Conservation (phyloP, 2,329 filamentous ascomycete species). For the Diaporthe caulivora region DNA sequence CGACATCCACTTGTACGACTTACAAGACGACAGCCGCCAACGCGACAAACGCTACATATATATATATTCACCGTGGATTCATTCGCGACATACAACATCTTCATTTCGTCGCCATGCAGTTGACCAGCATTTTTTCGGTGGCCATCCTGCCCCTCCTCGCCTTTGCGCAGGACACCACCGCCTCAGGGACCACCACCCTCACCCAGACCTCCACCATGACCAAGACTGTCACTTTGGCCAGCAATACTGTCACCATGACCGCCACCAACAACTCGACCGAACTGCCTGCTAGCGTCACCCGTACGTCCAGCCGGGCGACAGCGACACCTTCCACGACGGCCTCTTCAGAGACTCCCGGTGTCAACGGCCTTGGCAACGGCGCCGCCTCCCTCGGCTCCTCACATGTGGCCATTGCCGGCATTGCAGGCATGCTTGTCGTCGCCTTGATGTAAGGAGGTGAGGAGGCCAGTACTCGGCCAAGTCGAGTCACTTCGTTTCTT, state of each 20-base stretch:
- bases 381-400: conserved; percentile 58
- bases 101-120: conserved; percentile 52
- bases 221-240: conserved; percentile 56
- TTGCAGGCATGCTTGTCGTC: conserved; percentile 63
- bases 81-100: conserved; percentile 24
- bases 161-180: conserved; percentile 55
- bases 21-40: conserved; percentile 5
- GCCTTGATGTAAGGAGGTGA: conserved; percentile 61
- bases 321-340: conserved; percentile 44
- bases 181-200: conserved; percentile 60
- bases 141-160: conserved; percentile 67
- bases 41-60: conserved; percentile 15
- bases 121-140: conserved; percentile 60
- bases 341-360: conserved; percentile 50
- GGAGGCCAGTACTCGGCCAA: background rate
- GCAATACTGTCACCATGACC: conserved; percentile 49
- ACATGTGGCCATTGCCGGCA: conserved; percentile 61
- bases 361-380: conserved; percentile 46
- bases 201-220: conserved; percentile 65
- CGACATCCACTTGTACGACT: background rate
- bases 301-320: conserved; percentile 30
- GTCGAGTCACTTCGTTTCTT: background rate
- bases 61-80: conserved; percentile 35
- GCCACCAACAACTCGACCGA: conserved; percentile 15
- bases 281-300: conserved; percentile 44